These are phyloP conservation scores for Prunus mongolica DNA, from an alignment of 306 rosid genomes.

Conservation along the genomic window DNA sequence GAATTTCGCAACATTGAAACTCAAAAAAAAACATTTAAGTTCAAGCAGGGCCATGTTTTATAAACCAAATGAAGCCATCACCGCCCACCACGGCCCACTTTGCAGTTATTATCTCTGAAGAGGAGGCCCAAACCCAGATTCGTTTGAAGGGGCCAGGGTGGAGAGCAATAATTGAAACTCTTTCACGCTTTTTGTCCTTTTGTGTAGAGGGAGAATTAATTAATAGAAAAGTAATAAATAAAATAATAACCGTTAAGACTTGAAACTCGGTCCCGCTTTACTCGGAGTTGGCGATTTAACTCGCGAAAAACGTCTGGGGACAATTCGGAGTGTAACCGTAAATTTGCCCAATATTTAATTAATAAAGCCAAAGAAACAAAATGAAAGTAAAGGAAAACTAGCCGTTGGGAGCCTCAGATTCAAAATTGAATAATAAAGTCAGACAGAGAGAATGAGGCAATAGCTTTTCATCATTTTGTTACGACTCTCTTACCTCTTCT, in stretches of 20 bases:
- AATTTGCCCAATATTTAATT: background rate
- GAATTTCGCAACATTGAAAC: no score
- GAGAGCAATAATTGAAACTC: background rate
- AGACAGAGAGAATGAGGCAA: background rate
- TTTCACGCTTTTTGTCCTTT: constrained; percentile 25
- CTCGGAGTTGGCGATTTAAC: constrained; percentile 10
- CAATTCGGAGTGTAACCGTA: background rate
- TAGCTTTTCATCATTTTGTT: constrained; percentile 5
- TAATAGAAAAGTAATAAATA: background rate
- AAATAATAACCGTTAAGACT: constrained; percentile 44
- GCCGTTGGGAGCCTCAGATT: constrained; percentile 72
- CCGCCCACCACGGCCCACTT: no score
- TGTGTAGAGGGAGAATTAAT: background rate
- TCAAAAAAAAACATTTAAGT: no score
- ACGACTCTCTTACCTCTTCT: background rate
- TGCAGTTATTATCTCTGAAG: no score
- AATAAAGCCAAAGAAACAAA: constrained; percentile 6
- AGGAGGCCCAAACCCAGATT: background rate
- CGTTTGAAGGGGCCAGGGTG: constrained; percentile 1
- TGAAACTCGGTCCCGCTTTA: constrained; percentile 33
- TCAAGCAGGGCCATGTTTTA: no score
- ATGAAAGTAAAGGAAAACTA: constrained; percentile 40
- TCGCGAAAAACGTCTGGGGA: background rate
- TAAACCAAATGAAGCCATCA: no score
- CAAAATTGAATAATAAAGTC: constrained; percentile 35